Base-by-base conservation (phyloP, 2,329 filamentous ascomycete genomes). In the Apiospora hydei region DNA sequence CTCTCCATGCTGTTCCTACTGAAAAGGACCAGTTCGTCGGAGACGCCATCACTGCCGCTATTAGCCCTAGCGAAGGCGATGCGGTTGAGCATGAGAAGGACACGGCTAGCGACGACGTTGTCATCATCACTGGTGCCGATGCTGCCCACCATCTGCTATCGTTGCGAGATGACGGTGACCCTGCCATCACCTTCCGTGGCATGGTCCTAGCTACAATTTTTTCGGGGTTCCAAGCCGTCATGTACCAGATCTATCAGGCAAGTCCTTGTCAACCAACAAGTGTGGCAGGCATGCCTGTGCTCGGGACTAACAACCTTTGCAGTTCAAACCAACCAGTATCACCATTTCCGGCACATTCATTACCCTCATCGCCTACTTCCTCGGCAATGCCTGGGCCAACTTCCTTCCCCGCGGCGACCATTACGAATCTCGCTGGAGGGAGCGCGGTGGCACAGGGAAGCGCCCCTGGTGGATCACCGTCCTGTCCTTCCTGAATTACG, bases 311-410 rank as follows among this genome's bases (percentile, higher is more conserved):
- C 43, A 18, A 3, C 11, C 11, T 16, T 21, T 49, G 11, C 57
- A 88, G 85, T 89, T 87, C 78, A 88, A 89, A 82, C 87, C 87
- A 0, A 89, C 87, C 0, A 3, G 49, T 0, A 77, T 86, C 47
- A 82, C 81, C 3, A 86, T 89, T 24, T 82, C 83, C 21, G 87
- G 87, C 49, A 89, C 87, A 0, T 89, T 89, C 71, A 88, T 89
- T 69, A 87, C 88, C 6, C 83, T 90, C 53, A 88, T 90, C 66
- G 85, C 86, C 16, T 89, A 89, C 78, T 89, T 89, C 68, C 69
- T 85, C 1, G 88, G 88, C 11, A 86, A 86, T 11, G 84, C 79
- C 4, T 88, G 83, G 85, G 81, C 86, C 0, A 74, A 77, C 0
- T 73, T 86, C 7, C 81, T 89, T 2, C 88, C 88, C 1, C 87